Conservation (phyloP, 352 stramenopile species). For the Phytophthora ohioensis region DNA sequence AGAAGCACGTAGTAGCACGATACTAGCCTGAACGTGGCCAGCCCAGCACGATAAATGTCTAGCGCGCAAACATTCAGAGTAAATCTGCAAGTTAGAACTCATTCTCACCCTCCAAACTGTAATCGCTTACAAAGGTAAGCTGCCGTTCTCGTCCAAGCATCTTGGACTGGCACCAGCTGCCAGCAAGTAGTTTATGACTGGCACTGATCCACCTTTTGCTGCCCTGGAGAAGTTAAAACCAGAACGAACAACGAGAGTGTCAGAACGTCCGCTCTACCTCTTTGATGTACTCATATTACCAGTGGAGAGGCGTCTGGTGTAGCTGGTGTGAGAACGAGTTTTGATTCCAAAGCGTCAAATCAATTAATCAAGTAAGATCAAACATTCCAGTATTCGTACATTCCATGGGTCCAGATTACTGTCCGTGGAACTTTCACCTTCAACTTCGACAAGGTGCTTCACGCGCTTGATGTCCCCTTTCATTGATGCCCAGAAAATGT, state of each 20-base stretch:
- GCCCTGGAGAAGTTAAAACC: constrained; percentile 45
- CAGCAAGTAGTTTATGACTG: constrained; percentile 68
- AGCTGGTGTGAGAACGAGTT: constrained; percentile 35
- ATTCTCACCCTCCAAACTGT: neutral
- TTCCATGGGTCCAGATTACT: constrained; percentile 73
- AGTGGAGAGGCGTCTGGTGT: constrained; percentile 77
- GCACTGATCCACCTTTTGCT: constrained; percentile 62
- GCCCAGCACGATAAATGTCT: constrained; percentile 79
- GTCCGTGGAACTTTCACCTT: constrained; percentile 56
- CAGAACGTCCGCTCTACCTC: neutral
- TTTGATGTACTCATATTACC: constrained; percentile 35
- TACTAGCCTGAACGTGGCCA: constrained; percentile 63
- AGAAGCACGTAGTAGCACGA: constrained; percentile 56
- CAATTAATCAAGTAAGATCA: no score
- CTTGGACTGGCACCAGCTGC: constrained; percentile 55
- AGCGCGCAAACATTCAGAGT: neutral
- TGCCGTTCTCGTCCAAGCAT: constrained; percentile 73
- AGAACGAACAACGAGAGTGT: neutral
- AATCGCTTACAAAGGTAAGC: constrained; percentile 63
- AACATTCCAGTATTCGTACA: constrained; percentile 26
- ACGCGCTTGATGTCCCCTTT: constrained; percentile 71
- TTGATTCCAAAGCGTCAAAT: neutral
- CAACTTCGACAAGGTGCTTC: constrained; percentile 65
- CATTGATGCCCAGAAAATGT: constrained; percentile 75
- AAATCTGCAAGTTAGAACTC: neutral